Conservation (phyloP, 2,329 filamentous ascomycete species). For the Sarocladium kiliense region DNA sequence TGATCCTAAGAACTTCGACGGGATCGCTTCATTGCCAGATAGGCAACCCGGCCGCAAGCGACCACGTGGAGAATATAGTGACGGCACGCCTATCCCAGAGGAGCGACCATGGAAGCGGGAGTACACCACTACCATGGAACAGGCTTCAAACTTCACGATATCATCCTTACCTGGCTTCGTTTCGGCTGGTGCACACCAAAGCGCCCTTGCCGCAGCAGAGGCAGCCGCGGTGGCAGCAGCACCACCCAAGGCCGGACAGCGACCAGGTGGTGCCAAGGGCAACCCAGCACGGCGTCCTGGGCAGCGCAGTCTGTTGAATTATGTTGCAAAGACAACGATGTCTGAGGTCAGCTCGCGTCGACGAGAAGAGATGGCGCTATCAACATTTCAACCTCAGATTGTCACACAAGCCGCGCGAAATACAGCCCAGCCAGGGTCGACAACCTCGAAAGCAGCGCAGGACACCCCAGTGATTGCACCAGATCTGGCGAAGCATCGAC, state of each 20-base stretch:
- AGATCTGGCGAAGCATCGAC: constrained; percentile 32
- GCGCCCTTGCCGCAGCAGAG: constrained; percentile 25
- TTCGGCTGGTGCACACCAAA: constrained; percentile 52
- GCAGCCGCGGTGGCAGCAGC: constrained; percentile 15
- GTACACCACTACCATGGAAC: constrained; percentile 59
- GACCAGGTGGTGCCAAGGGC: constrained; percentile 16
- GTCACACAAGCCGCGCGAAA: constrained; percentile 11
- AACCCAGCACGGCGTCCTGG: constrained; percentile 28
- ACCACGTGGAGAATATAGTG: constrained; percentile 16
- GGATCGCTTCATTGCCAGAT: constrained; percentile 19
- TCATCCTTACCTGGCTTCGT: constrained; percentile 55
- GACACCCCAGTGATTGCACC: constrained; percentile 22
- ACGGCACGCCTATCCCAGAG: constrained; percentile 11
- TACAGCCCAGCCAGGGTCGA: constrained; percentile 15
- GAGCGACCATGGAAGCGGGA: constrained; percentile 35
- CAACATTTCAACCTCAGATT: background rate
- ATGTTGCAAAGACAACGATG: constrained; percentile 22
- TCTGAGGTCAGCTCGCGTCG: constrained; percentile 11
- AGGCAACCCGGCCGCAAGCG: constrained; percentile 12
- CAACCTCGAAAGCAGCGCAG: constrained; percentile 6
- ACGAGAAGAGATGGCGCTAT: background rate
- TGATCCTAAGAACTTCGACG: constrained; percentile 24
- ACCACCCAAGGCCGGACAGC: constrained; percentile 15
- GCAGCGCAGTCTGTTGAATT: constrained; percentile 38
- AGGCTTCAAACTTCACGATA: constrained; percentile 53